These are phyloP conservation scores for Wickerhamomyces sp. DNA, from an alignment of 1,139 yeast species.

Conservation along the genomic window DNA sequence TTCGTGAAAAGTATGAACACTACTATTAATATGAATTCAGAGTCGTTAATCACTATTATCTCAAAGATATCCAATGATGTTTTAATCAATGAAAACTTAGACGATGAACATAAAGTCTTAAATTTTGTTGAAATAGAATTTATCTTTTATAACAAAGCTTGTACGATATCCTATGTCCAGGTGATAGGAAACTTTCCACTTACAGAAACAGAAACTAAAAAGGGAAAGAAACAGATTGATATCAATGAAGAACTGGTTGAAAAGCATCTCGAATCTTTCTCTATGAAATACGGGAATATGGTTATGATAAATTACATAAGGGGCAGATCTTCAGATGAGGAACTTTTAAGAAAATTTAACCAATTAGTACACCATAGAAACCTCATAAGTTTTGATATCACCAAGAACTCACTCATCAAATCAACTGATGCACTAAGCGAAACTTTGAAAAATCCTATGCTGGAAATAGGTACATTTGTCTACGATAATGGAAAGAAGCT, in stretches of 20 bases:
- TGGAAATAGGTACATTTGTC: conserved; percentile 63
- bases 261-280: conserved; percentile 56
- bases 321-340: conserved; percentile 35
- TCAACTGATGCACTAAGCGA: conserved; percentile 21
- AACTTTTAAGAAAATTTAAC: conserved; percentile 33
- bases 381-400: conserved; percentile 29
- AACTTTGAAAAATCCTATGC: conserved; percentile 41
- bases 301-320: conserved; percentile 53
- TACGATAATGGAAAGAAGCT: conserved; percentile 45
- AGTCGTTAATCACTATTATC: conserved; percentile 54
- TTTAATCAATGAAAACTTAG: conserved; percentile 23
- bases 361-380: conserved; percentile 25
- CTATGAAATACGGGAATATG: conserved; percentile 58
- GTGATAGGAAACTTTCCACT: conserved; percentile 68
- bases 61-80: conserved; percentile 48
- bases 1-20: conserved; percentile 60
- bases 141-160: conserved; percentile 48
- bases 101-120: conserved; percentile 66
- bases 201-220: conserved; percentile 50
- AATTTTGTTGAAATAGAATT: conserved; percentile 66
- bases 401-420: conserved; percentile 29
- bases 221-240: conserved; percentile 52
- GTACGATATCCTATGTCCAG: conserved; percentile 54
- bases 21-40: conserved; percentile 29
- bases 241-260: conserved; percentile 62